Conservation (phyloP, 352 stramenopile genomes). For the Plasmopara halstedii region DNA sequence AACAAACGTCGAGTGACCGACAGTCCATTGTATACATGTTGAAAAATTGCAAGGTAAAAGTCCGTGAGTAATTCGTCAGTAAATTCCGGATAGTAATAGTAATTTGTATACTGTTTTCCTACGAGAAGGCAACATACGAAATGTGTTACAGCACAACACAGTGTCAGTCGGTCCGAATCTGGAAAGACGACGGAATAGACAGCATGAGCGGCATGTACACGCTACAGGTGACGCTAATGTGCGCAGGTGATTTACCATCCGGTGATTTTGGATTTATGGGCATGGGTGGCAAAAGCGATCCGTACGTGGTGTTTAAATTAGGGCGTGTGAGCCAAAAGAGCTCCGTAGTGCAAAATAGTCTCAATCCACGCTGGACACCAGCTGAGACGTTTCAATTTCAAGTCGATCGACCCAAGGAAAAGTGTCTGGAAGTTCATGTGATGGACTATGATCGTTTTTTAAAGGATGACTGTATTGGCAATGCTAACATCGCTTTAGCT, state of each 20-base stretch:
- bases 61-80: no score
- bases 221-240: constrained; percentile 48
- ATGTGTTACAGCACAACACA: constrained; percentile 4
- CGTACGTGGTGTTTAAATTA: constrained; percentile 62
- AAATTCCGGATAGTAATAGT: background rate
- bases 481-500: constrained; percentile 35
- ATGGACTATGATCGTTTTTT: constrained; percentile 60
- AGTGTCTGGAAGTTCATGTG: constrained; percentile 44
- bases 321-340: constrained; percentile 41
- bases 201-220: constrained; percentile 39
- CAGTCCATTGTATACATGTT: background rate
- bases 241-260: constrained; percentile 38
- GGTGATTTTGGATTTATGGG: constrained; percentile 63
- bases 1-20: background rate
- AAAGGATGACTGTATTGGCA: constrained; percentile 53
- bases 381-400: constrained; percentile 60
- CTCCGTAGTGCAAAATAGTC: constrained; percentile 31
- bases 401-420: constrained; percentile 51
- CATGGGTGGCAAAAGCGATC: constrained; percentile 68
- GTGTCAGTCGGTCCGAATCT: constrained; percentile 21
- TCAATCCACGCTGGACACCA: constrained; percentile 53
- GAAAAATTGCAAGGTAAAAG: background rate
- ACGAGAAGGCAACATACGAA: constrained; percentile 22
- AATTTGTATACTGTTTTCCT: constrained; percentile 1
- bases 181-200: constrained; percentile 2